Conservation (phyloP, 768 basidiomycete species). For the Suillus subalutaceus region DNA sequence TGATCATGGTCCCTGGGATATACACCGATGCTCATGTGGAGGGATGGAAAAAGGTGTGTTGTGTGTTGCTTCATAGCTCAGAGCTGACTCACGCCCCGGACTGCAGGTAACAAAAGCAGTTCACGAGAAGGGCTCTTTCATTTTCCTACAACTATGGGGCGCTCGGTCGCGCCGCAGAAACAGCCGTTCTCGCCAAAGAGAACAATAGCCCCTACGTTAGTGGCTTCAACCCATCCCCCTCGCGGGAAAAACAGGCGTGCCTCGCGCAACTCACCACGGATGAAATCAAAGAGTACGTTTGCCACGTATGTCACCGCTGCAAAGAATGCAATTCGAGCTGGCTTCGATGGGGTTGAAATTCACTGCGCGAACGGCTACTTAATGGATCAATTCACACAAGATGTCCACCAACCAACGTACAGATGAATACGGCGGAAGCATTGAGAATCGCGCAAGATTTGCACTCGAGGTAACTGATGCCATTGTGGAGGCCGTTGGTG, state of each 20-base stretch:
- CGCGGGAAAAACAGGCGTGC: slow-evolving; percentile 17
- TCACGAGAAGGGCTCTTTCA: slow-evolving; percentile 52
- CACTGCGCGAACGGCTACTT: slow-evolving; percentile 49
- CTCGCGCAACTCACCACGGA: slow-evolving; percentile 23
- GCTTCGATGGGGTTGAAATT: slow-evolving; percentile 52
- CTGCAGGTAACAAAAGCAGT: slow-evolving; percentile 58
- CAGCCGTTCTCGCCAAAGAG: slow-evolving; percentile 37
- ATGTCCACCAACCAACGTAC: slow-evolving; percentile 54
- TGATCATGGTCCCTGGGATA: slow-evolving; percentile 59
- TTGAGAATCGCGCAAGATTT: slow-evolving; percentile 64
- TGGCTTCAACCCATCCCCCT: slow-evolving; percentile 35
- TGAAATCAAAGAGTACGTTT: slow-evolving; percentile 40
- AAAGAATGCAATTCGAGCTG: slow-evolving; percentile 38
- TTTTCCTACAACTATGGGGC: slow-evolving; percentile 59
- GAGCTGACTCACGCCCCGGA: neutral
- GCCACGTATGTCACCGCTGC: slow-evolving; percentile 35
- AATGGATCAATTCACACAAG: slow-evolving; percentile 64
- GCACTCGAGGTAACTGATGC: slow-evolving; percentile 55
- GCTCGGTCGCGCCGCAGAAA: slow-evolving; percentile 46
- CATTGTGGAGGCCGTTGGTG: slow-evolving; percentile 53
- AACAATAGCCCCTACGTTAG: slow-evolving; percentile 35
- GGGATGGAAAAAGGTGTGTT: slow-evolving; percentile 50
- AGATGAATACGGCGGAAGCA: slow-evolving; percentile 69
- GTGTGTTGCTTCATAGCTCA: too few relatives aligned
- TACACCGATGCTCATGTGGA: slow-evolving; percentile 60